phyloP scores from a whole-genome alignment of 768 basidiomycete species.

The Baorangia bicolor region DNA sequence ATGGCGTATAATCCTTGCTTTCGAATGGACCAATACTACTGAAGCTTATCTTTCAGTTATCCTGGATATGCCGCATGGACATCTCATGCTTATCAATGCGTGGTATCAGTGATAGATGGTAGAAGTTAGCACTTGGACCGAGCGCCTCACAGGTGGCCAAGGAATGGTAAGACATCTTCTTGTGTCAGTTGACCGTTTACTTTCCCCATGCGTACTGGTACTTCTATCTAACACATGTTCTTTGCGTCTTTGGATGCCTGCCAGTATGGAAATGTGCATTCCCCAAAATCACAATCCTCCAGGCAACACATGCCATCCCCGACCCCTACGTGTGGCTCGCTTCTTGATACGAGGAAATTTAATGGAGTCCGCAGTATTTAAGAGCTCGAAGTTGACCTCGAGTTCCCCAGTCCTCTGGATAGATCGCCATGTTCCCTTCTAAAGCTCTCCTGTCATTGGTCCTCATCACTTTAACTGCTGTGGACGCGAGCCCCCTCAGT shows the following conservation, averaged over 20 bases:
- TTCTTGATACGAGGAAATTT: not conserved
- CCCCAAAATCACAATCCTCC: not conserved
- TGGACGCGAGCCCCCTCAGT: conserved; percentile 15
- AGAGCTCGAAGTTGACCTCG: not conserved
- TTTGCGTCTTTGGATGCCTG: not conserved
- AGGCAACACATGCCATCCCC: not conserved
- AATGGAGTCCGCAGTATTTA: not conserved
- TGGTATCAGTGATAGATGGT: too few relatives aligned
- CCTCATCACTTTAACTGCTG: conserved; percentile 12
- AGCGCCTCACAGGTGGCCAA: not conserved
- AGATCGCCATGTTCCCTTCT: conserved; percentile 14
- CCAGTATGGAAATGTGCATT: not conserved
- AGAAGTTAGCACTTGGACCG: not conserved
- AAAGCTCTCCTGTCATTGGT: conserved; percentile 14
- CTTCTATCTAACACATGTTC: not conserved
- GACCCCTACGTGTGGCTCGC: not conserved
- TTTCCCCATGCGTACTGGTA: not conserved
- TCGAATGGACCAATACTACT: too few relatives aligned
- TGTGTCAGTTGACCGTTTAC: too few relatives aligned
- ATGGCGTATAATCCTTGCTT: too few relatives aligned
- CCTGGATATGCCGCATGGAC: too few relatives aligned
- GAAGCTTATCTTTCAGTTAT: too few relatives aligned
- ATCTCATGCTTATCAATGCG: too few relatives aligned
- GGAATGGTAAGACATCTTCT: conserved; percentile 2
- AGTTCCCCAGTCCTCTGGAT: not conserved